Conservation (phyloP, 805 yeast species). For the Maudiozyma bulderi region DNA sequence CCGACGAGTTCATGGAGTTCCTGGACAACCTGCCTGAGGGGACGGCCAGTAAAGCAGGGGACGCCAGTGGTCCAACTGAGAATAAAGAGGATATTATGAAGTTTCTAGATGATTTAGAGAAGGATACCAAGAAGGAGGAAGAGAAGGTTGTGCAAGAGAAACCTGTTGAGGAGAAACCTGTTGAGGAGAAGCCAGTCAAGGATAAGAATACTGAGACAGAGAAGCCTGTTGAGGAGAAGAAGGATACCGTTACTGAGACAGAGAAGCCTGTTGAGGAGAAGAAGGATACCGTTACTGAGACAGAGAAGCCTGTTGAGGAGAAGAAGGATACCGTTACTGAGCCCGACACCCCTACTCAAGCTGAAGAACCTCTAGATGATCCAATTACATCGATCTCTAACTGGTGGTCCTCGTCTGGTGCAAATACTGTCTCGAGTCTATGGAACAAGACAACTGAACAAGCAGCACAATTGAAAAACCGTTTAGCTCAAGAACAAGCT, state of each 20-base stretch:
- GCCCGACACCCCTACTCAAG: conserved; percentile 12
- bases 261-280: no score
- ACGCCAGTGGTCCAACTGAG: conserved; percentile 1
- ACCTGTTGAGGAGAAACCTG: conserved; percentile 1
- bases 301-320: conserved; percentile 2
- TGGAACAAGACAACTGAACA: conserved; percentile 54
- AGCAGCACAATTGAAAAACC: conserved; percentile 33
- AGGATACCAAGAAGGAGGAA: conserved; percentile 33
- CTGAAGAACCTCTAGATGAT: conserved; percentile 33
- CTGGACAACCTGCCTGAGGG: conserved; percentile 67
- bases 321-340: conserved; percentile 11
- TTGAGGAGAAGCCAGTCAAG: conserved; percentile 11
- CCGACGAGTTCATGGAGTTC: conserved; percentile 72
- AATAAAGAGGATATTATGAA: conserved; percentile 33
- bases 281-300: background rate
- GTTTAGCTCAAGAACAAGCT: conserved; percentile 28
- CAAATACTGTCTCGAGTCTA: conserved; percentile 51
- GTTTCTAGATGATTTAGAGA: conserved; percentile 58
- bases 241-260: no score
- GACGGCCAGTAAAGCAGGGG: conserved; percentile 6
- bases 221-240: no score
- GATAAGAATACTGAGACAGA: background rate
- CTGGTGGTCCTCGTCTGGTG: conserved; percentile 71
- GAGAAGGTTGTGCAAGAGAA: conserved; percentile 6
- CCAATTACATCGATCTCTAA: conserved; percentile 57